Percentiles rank a stretch among this genome's conserved stretches.
Conservation (phyloP, 805 yeast species). For the Cephaloascus albidus region DNA sequence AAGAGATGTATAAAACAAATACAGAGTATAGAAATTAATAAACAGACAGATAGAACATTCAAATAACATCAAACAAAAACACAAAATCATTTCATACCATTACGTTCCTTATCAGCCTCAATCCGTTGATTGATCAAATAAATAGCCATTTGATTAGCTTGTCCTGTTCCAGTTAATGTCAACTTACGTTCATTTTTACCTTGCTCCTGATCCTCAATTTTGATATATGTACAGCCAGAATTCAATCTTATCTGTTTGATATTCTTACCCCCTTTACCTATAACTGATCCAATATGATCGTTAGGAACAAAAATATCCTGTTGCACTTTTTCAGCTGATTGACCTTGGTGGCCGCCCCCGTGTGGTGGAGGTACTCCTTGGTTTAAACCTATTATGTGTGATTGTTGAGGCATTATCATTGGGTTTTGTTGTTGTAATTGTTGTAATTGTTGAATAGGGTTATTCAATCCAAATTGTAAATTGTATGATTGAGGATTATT, state of each 20-base stretch:
- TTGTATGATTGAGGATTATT: conserved; percentile 17
- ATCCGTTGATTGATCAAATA: conserved; percentile 65
- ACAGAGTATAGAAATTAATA: too few species aligned
- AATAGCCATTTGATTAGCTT: conserved; percentile 65
- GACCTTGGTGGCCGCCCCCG: conserved; percentile 1
- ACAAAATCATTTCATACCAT: conserved; percentile 5
- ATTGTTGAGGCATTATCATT: not conserved
- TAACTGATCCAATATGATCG: conserved; percentile 72
- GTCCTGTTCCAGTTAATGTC: conserved; percentile 57
- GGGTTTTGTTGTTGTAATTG: not conserved
- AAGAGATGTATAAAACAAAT: too few species aligned
- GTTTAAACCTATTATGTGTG: not conserved
- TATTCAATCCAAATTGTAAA: conserved; percentile 15
- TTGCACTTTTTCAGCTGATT: conserved; percentile 38
- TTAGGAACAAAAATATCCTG: conserved; percentile 73
- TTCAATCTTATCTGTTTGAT: conserved; percentile 68
- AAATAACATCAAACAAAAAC: not conserved
- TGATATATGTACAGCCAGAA: conserved; percentile 65
- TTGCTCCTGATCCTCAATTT: conserved; percentile 51
- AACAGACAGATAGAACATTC: too few species aligned
- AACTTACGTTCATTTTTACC: conserved; percentile 54
- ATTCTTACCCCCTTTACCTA: conserved; percentile 80
- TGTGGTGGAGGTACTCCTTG: conserved; percentile 7
- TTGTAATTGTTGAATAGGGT: too few species aligned
- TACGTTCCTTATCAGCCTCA: conserved; percentile 52